Conservation (phyloP, 257 asterid species). For the Lithospermum erythrorhizon region DNA sequence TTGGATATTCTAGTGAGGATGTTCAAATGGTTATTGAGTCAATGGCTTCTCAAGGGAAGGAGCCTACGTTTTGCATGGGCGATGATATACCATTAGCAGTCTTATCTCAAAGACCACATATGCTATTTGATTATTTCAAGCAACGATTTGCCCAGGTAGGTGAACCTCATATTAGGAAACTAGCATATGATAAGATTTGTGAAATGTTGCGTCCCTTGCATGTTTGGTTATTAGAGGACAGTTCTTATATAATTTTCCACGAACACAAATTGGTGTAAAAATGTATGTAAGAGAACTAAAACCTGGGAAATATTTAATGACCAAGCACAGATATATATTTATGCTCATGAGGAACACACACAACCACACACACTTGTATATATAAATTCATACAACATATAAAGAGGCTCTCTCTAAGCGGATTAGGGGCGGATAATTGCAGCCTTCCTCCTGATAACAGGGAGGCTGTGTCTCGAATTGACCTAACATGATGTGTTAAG, state of each 20-base stretch:
- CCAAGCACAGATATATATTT: background rate
- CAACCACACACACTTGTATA: background rate
- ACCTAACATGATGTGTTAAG: no score
- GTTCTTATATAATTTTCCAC: background rate
- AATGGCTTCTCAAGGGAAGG: constrained; percentile 99
- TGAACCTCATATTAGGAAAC: constrained; percentile 5
- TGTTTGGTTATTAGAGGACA: background rate
- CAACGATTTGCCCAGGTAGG: constrained; percentile 97
- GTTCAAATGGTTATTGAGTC: constrained; percentile 98
- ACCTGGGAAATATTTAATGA: background rate
- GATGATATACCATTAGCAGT: constrained; percentile 97
- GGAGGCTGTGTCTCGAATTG: no score
- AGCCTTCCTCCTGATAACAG: no score
- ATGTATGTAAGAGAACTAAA: no score
- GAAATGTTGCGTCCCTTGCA: background rate
- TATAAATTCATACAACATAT: no score
- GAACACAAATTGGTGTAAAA: no score
- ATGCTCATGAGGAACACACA: background rate
- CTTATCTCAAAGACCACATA: constrained; percentile 73
- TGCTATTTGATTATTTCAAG: constrained; percentile 92
- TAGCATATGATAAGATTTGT: background rate
- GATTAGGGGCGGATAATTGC: no score
- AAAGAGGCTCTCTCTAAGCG: no score
- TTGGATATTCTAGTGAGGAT: constrained; percentile 97
- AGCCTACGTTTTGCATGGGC: constrained; percentile 99